Evolutionary conservation across 441 rosid species (phyloP).

Genomic region (Lepidium campestre): DNA sequence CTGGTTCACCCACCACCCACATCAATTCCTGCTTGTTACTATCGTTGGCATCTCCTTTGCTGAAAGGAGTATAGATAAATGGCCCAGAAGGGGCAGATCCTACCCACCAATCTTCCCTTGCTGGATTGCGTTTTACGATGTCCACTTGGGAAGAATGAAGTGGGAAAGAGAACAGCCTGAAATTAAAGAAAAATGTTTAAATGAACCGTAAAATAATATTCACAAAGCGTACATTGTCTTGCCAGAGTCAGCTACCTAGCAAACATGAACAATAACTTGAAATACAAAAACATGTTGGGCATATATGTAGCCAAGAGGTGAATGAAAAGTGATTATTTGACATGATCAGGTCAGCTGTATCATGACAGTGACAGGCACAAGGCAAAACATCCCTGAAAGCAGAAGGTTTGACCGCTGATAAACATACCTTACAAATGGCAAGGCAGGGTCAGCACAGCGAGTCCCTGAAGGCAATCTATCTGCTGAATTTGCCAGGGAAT

Average conservation of each 20-base stretch:
- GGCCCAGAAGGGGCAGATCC: constrained; percentile 99
- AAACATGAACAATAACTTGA: constrained; percentile 9
- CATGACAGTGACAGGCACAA: neutral
- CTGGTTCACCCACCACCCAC: constrained; percentile 98
- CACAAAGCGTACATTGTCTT: neutral
- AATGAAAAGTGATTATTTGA: constrained; percentile 2
- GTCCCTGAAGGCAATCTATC: constrained; percentile 90
- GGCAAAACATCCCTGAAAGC: neutral
- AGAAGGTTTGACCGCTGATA: constrained; percentile 1
- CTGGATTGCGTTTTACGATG: constrained; percentile 77
- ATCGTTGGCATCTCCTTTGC: constrained; percentile 82
- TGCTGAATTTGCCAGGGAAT: constrained; percentile 78
- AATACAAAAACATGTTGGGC: constrained; percentile 2
- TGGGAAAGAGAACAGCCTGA: constrained; percentile 82
- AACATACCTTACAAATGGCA: constrained; percentile 85
- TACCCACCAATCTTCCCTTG: constrained; percentile 94
- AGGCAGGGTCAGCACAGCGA: constrained; percentile 95
- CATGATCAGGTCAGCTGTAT: constrained; percentile 9
- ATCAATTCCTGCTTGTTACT: constrained; percentile 72
- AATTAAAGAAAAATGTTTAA: constrained; percentile 1
- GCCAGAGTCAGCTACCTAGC: constrained; percentile 12
- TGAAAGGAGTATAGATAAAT: constrained; percentile 94
- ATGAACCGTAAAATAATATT: neutral
- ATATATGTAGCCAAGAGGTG: constrained; percentile 1
- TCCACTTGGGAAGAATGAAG: constrained; percentile 74